Conservation (phyloP, 176 grass and related monocot genomes). For the Elaeis guineensis region DNA sequence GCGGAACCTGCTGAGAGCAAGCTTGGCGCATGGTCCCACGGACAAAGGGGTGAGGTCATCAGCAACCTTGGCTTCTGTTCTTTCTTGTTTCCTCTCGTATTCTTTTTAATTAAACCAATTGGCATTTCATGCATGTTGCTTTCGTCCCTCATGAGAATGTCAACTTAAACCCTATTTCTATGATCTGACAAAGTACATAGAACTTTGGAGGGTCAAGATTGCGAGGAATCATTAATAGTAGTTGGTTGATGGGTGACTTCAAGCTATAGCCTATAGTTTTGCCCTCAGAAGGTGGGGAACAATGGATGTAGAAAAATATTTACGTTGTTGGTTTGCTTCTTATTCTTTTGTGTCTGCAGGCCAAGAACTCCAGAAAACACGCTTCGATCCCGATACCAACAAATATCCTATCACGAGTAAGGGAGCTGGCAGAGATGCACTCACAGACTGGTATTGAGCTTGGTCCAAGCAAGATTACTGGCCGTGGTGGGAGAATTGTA, state of each 20-base stretch:
- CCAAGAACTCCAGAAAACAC: slow-evolving; percentile 44
- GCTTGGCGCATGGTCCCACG: slow-evolving; percentile 40
- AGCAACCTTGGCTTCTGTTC: background rate
- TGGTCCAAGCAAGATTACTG: slow-evolving; percentile 23
- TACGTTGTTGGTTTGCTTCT: background rate
- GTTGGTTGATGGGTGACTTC: too few relatives aligned
- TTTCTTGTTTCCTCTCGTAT: background rate
- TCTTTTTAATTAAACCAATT: background rate
- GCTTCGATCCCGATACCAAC: slow-evolving; percentile 69
- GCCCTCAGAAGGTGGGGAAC: too few relatives aligned
- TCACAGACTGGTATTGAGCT: slow-evolving; percentile 30
- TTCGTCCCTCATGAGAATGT: too few relatives aligned
- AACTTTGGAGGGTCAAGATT: too few relatives aligned
- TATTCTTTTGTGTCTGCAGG: slow-evolving; percentile 29
- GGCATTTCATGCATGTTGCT: too few relatives aligned
- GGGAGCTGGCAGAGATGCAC: slow-evolving; percentile 60
- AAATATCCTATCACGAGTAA: slow-evolving; percentile 65
- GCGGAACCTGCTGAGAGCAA: slow-evolving; percentile 91
- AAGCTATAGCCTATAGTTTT: too few relatives aligned
- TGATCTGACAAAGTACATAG: too few relatives aligned
- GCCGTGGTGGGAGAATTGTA: slow-evolving; percentile 38
- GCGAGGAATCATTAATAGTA: too few relatives aligned
- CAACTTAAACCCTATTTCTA: too few relatives aligned
- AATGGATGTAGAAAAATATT: too few relatives aligned
- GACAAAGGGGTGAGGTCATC: slow-evolving; percentile 53